These are phyloP conservation scores for Vigna trinervia DNA, from an alignment of 306 rosid genomes.

Conservation along the genomic window DNA sequence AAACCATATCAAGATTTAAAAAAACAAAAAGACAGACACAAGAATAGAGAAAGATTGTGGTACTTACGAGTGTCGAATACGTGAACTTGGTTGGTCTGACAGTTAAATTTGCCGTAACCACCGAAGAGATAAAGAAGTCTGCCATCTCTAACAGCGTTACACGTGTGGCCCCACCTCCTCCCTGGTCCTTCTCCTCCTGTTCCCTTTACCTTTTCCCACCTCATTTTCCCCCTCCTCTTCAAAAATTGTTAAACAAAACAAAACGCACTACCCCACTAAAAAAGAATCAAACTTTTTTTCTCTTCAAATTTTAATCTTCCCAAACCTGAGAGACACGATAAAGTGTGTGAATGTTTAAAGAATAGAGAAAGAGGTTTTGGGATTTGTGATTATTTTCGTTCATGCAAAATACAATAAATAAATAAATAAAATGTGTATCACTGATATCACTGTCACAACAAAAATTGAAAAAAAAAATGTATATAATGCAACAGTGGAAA, in stretches of 20 bases:
- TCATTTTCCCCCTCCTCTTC: constrained; percentile 50
- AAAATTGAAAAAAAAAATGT: not conserved
- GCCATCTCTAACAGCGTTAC: constrained; percentile 86
- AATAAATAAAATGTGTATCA: not conserved
- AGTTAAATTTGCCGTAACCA: constrained; percentile 79
- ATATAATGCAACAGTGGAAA: not conserved
- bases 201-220: constrained; percentile 72
- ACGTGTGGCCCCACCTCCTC: constrained; percentile 95
- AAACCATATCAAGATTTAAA: not conserved
- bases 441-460: constrained; percentile 2
- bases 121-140: constrained; percentile 82
- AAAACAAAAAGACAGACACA: not conserved
- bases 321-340: not conserved
- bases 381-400: not conserved
- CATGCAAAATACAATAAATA: constrained; percentile 45
- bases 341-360: not conserved
- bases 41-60: not conserved
- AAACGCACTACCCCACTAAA: not conserved
- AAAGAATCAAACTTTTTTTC: not conserved
- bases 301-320: not conserved
- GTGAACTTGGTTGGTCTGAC: constrained; percentile 86
- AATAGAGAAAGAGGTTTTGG: not conserved
- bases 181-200: constrained; percentile 69
- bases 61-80: constrained; percentile 76
- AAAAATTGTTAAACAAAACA: not conserved